Evolutionary conservation across 805 yeast species (phyloP).

Genomic region (Suhomyces xylopsoci): DNA sequence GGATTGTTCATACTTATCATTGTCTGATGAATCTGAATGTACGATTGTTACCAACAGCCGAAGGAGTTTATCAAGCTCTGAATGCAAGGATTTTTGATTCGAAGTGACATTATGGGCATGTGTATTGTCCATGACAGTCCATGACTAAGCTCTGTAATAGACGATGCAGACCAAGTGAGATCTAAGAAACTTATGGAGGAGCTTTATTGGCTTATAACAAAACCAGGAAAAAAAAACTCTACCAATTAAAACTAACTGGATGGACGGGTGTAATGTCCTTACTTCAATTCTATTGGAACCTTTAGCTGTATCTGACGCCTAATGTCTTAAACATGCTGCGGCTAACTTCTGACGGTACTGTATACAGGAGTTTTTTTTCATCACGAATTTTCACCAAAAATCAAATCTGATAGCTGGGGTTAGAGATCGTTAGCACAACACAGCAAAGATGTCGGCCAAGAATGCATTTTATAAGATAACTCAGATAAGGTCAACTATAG

Average conservation of each 20-base stretch:
- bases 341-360: background rate
- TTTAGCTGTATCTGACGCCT: background rate
- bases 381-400: slow-evolving; percentile 1
- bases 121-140: slow-evolving; percentile 6
- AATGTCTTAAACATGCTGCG: background rate
- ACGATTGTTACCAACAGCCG: background rate
- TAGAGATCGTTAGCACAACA: background rate
- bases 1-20: slow-evolving; percentile 9
- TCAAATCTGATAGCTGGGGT: background rate
- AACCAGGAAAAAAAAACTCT: background rate
- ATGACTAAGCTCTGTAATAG: background rate
- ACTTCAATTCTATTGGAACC: background rate
- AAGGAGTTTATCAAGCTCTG: slow-evolving; percentile 6
- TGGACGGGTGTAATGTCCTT: background rate
- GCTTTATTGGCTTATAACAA: background rate
- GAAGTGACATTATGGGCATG: slow-evolving; percentile 9
- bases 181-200: background rate
- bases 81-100: slow-evolving; percentile 15
- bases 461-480: slow-evolving; percentile 53
- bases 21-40: background rate
- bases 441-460: slow-evolving; percentile 9
- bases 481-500: slow-evolving; percentile 79
- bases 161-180: background rate
- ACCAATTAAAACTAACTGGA: no score
- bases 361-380: background rate